Percentiles rank a stretch among this genome's conserved stretches.
Evolutionary conservation across 2,329 filamentous ascomycete species (phyloP).

Genomic region (Hymenoscyphus albidus): DNA sequence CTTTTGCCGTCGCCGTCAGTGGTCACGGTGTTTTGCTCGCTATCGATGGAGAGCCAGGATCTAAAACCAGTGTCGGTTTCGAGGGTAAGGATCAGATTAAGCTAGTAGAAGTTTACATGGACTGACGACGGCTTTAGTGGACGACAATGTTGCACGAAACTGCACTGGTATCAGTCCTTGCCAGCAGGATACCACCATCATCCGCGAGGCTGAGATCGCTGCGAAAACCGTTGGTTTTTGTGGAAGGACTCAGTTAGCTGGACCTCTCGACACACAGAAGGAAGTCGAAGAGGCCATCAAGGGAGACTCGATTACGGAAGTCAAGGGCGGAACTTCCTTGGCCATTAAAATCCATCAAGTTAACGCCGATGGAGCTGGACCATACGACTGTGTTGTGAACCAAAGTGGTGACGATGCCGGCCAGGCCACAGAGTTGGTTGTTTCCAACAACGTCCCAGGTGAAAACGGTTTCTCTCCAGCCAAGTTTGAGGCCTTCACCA

Average conservation of each 20-base stretch:
- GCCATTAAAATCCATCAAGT: slow-evolving; percentile 64
- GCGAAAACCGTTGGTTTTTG: slow-evolving; percentile 55
- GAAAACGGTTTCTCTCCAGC: slow-evolving; percentile 54
- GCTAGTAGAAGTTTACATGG: neutral
- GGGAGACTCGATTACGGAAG: slow-evolving; percentile 49
- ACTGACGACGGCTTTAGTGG: slow-evolving; percentile 38
- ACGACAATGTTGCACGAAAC: slow-evolving; percentile 54
- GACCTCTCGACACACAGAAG: slow-evolving; percentile 59
- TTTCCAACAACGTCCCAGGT: slow-evolving; percentile 58
- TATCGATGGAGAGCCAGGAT: slow-evolving; percentile 45
- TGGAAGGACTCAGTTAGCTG: slow-evolving; percentile 56
- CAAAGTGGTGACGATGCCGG: slow-evolving; percentile 50
- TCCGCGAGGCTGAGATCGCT: slow-evolving; percentile 52
- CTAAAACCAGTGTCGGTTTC: slow-evolving; percentile 43
- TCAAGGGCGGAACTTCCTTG: slow-evolving; percentile 52
- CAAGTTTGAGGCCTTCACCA: slow-evolving; percentile 44
- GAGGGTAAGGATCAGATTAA: slow-evolving; percentile 36
- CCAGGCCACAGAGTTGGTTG: slow-evolving; percentile 50
- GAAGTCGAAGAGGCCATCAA: slow-evolving; percentile 50
- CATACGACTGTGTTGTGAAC: slow-evolving; percentile 56
- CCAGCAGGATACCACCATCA: slow-evolving; percentile 62
- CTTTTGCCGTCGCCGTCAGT: slow-evolving; percentile 36
- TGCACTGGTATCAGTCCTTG: slow-evolving; percentile 62
- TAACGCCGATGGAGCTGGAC: slow-evolving; percentile 60
- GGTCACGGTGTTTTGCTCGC: slow-evolving; percentile 47